phyloP scores from a whole-genome alignment of 2,329 filamentous ascomycete species.

The Colletotrichum liriopes region DNA sequence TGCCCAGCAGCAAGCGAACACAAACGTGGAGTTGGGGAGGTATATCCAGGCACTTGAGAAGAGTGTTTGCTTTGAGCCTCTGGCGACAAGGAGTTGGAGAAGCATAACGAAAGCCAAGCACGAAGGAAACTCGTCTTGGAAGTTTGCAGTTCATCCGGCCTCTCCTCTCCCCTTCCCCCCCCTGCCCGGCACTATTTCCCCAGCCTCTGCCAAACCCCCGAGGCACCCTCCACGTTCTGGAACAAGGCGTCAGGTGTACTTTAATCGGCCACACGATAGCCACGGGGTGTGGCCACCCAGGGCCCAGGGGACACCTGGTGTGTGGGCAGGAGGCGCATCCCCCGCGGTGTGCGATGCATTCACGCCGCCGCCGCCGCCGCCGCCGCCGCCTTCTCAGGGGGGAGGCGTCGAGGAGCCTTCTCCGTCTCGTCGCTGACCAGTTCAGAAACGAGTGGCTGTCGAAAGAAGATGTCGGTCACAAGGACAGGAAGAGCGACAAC shows the following conservation, averaged over 20 bases:
- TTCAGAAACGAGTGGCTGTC: neutral
- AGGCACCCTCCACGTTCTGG: constrained; percentile 21
- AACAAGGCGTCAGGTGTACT: constrained; percentile 29
- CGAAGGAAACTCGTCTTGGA: neutral
- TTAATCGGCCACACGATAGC: constrained; percentile 24
- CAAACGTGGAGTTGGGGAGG: neutral
- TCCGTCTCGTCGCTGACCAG: neutral
- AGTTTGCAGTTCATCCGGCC: constrained; percentile 1
- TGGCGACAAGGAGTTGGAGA: neutral
- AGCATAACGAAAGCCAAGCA: neutral
- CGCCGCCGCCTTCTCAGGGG: neutral
- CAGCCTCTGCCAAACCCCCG: constrained; percentile 2
- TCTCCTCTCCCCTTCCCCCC: neutral
- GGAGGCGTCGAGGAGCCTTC: neutral
- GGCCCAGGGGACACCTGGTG: constrained; percentile 10
- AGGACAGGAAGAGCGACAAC: neutral
- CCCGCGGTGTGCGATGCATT: constrained; percentile 7
- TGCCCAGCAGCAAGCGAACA: neutral
- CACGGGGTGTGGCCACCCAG: constrained; percentile 8
- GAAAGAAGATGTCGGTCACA: neutral
- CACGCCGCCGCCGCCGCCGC: neutral
- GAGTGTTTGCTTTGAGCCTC: neutral
- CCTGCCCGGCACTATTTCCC: constrained; percentile 6
- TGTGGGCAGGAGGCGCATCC: constrained; percentile 32
- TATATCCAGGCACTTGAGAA: neutral